These are phyloP conservation scores for Proliferodiscus dingleyae DNA, from an alignment of 2,329 filamentous ascomycete genomes.

Conservation along the genomic window DNA sequence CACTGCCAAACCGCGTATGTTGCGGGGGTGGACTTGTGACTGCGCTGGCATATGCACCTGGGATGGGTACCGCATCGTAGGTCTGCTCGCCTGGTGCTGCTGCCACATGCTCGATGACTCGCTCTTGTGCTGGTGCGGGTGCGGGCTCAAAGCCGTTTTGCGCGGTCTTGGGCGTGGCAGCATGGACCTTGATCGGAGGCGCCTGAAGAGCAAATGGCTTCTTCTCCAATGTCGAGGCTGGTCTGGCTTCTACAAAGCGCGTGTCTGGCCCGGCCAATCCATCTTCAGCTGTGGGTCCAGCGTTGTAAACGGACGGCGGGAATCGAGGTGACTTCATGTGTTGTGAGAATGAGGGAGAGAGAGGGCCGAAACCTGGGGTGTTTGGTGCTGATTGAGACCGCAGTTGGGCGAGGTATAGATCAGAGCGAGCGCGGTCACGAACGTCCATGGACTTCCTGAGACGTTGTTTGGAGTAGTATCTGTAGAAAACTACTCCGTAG, in stretches of 20 bases:
- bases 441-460: conserved; percentile 96
- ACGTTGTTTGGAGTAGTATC: conserved; percentile 93
- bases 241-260: conserved; percentile 57
- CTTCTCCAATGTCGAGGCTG: conserved; percentile 51
- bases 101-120: conserved; percentile 57
- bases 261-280: conserved; percentile 34
- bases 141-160: conserved; percentile 57
- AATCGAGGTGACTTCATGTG: conserved; percentile 48
- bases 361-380: conserved; percentile 81
- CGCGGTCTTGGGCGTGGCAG: conserved; percentile 66
- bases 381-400: conserved; percentile 87
- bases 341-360: conserved; percentile 49
- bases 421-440: conserved; percentile 87
- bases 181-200: conserved; percentile 73
- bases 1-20: conserved; percentile 26
- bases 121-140: conserved; percentile 28
- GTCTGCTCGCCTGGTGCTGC: conserved; percentile 74
- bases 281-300: conserved; percentile 49
- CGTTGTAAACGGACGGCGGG: conserved; percentile 51
- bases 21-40: conserved; percentile 47
- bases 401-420: conserved; percentile 87
- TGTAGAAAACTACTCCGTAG: conserved; percentile 94
- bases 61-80: conserved; percentile 84
- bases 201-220: conserved; percentile 81
- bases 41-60: conserved; percentile 67